Evolutionary conservation across 1,284 basidiomycete species (phyloP), one percentile per base, ranked within the genome.

Genomic region (Ceratobasidium sp.): DNA sequence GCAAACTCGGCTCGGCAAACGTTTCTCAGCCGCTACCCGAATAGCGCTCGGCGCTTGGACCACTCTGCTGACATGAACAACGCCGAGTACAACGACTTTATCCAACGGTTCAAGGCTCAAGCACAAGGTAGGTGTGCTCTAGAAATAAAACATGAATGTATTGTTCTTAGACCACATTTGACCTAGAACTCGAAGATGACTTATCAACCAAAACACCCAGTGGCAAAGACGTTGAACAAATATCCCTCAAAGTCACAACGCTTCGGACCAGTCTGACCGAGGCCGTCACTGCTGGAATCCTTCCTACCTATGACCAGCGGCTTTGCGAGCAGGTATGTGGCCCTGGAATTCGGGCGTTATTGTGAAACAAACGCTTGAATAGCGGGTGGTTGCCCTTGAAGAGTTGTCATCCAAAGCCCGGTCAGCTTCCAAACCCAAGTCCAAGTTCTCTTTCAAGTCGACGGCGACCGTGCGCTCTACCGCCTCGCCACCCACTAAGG

Each of bases 401-500:
- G 53, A 42, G n/a, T 69, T 28, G 18, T 40, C 59, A 3, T 56
- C 66, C 2, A 69, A 69, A 25, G 25, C 42, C 28, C 53, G 66
- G 16, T 18, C 66, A 25, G 42, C 38, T 9, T 40, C 66, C 11
- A 69, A 69, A 30, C 64, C 64, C 53, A 69, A 69, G 25, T 69
- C 64, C 53, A 69, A 69, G 53, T 69, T 69, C 25, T 69, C 64
- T 6, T 69, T 69, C 53, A 69, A 58, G 21, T 69, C 64, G 9
- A 42, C 64, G 7, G 40, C 38, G 1, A 69, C 56, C 18, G 28
- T 38, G 8, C 51, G 38, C 4, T 21, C 64, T 30, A 21, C 63
- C 4, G 8, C 62, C 18, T 25, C 30, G 25, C 14, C 18, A 30
- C 11, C 56, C n/a, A 16, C 33, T n/a, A 59, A 59, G n/a, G 16